phyloP scores from a whole-genome alignment of 1,284 basidiomycete genomes.

The Malassezia cuniculi region DNA sequence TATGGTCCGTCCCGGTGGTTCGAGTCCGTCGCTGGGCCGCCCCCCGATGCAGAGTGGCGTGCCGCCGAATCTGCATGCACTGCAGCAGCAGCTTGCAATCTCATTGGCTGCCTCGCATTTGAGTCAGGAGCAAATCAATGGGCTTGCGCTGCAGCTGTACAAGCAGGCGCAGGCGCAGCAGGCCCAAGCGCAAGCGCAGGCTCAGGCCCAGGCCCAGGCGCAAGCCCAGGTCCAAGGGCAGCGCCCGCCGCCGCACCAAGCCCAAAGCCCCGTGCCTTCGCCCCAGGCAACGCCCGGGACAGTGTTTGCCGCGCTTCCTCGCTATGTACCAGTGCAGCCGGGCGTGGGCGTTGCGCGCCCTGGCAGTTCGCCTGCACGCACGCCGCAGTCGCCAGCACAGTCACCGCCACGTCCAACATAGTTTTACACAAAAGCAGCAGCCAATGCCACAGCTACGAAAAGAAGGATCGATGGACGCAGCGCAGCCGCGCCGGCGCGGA shows the following conservation, averaged over 20 bases:
- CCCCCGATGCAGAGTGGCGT: constrained; percentile 6
- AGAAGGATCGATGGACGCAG: too few relatives aligned
- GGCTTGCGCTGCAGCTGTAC: constrained; percentile 30
- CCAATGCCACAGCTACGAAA: too few relatives aligned
- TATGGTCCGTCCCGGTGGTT: too few relatives aligned
- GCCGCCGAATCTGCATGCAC: constrained; percentile 29
- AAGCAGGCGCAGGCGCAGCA: constrained; percentile 28
- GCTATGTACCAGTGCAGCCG: not conserved
- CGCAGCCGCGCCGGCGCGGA: too few relatives aligned
- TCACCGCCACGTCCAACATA: too few relatives aligned
- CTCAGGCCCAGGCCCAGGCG: not conserved
- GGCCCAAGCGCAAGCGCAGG: constrained; percentile 4
- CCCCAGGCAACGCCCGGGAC: too few relatives aligned
- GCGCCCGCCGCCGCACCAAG: not conserved
- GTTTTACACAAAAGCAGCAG: too few relatives aligned
- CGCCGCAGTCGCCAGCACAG: too few relatives aligned
- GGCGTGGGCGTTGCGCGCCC: too few relatives aligned
- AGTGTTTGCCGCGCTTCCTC: not conserved
- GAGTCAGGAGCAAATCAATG: constrained; percentile 32
- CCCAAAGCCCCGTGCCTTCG: not conserved
- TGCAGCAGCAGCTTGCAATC: constrained; percentile 34
- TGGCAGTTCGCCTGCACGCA: too few relatives aligned
- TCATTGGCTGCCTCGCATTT: constrained; percentile 25
- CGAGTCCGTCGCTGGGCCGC: not conserved
- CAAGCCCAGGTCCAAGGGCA: not conserved